Base-by-base conservation (phyloP, 2,329 filamentous ascomycete genomes). In the Penicillium glabrum region DNA sequence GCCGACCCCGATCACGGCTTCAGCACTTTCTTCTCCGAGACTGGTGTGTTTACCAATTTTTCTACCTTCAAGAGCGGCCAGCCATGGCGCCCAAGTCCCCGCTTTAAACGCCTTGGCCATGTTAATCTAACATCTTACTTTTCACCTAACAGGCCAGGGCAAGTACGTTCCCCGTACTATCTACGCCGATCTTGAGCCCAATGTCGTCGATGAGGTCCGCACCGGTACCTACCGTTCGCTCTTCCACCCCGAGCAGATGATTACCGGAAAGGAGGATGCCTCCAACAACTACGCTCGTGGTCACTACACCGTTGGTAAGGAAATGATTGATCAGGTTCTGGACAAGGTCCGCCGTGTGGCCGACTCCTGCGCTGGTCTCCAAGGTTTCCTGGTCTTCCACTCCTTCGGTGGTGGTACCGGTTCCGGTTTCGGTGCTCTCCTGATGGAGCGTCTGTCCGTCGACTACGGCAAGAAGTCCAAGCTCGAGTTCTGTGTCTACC, bases 391-490 rank as follows among this genome's bases (percentile, higher is more conserved):
- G 67, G 93, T 99, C 75, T 98, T 98, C 90, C 95, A 99, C 89
- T 98, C 93, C 59, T 98, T 99, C 77, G 95, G 95, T 81, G 95
- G 95, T 81, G 95, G 95, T 83, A 99, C 95, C 70, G 95, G 95
- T 72, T 99, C 95, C 70, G 95, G 95, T 75, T 99, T 99, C 79
- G 95, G 95, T 81, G 95, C 95, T 72, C 88, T 99, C 68, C 85
- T 99, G 71, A 96, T 99, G 92, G 95, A 99, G 85, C 93, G 95
- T 77, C 88, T 99, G 61, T 98, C 95, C 35, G 91, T 97, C 73
- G 95, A 99, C 82, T 99, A 97, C 76, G 93, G 95, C 84, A 99
- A 99, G 89, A 99, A 99, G 89, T 96, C 90, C 86, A 99, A 99
- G 89, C 87, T 99, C 64, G 95, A 99, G 82, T 99, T 99, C 86